Conservation (phyloP, 345 rosid species). For the Populus euphratica region DNA sequence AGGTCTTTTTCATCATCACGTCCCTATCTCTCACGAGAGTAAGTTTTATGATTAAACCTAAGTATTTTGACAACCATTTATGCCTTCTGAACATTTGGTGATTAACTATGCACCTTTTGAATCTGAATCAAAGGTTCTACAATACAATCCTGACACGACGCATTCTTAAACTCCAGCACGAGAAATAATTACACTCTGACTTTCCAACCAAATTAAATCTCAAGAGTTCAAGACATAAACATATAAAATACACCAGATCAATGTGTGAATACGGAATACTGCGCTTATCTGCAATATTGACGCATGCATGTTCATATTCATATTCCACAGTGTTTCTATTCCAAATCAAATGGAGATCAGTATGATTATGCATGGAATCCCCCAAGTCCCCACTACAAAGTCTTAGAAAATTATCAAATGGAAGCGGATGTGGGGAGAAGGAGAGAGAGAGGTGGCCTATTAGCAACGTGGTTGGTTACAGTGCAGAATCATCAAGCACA, state of each 20-base stretch:
- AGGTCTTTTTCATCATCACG: slow-evolving; percentile 10
- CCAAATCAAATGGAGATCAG: neutral
- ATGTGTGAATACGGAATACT: too few relatives aligned
- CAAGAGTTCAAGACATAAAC: too few relatives aligned
- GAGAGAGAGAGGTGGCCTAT: slow-evolving; percentile 15
- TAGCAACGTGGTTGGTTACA: slow-evolving; percentile 25
- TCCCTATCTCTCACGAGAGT: slow-evolving; percentile 11
- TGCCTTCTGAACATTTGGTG: neutral
- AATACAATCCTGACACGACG: neutral
- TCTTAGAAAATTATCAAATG: neutral
- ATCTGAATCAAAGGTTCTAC: neutral
- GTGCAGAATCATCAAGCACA: slow-evolving; percentile 25
- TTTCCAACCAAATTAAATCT: too few relatives aligned
- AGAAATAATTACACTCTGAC: too few relatives aligned
- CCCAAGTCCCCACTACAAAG: neutral
- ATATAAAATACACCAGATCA: too few relatives aligned
- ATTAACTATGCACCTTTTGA: neutral
- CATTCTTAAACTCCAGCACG: too few relatives aligned
- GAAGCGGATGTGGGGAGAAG: slow-evolving; percentile 3
- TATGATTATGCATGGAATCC: neutral
- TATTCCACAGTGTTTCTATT: neutral
- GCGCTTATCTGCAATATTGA: too few relatives aligned
- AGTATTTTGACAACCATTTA: neutral
- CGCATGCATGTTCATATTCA: neutral
- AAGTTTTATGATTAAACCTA: neutral